Percentiles rank a stretch among this genome's conserved stretches.
phyloP scores from a whole-genome alignment of 164 flowering plant species.

The Echeveria elegans region DNA sequence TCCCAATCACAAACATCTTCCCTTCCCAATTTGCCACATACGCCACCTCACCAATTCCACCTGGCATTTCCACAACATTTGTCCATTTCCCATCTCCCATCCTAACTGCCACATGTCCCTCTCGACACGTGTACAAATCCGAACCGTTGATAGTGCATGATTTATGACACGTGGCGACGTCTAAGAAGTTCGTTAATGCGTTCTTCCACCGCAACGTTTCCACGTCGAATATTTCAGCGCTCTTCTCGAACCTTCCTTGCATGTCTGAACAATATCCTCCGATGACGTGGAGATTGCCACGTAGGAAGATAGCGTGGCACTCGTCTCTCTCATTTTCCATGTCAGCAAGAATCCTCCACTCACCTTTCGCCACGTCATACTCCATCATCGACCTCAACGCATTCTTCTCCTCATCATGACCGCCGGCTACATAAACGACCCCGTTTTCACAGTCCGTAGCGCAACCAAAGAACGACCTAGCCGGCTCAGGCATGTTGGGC shows the following conservation, averaged over 20 bases:
- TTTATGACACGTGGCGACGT: constrained; percentile 23
- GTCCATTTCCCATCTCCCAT: constrained; percentile 28
- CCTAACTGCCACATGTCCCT: constrained; percentile 18
- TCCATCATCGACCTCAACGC: constrained; percentile 49
- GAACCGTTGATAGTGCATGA: constrained; percentile 18
- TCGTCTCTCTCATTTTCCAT: constrained; percentile 68
- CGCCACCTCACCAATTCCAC: constrained; percentile 17
- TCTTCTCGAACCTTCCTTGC: constrained; percentile 51
- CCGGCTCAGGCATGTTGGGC: constrained; percentile 43
- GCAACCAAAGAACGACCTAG: constrained; percentile 48
- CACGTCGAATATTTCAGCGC: constrained; percentile 32
- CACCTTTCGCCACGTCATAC: constrained; percentile 47
- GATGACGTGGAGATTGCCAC: constrained; percentile 53
- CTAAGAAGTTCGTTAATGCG: constrained; percentile 19
- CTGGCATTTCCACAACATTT: constrained; percentile 27
- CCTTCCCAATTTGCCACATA: constrained; percentile 24
- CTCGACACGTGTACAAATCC: constrained; percentile 19
- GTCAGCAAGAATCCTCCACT: constrained; percentile 51
- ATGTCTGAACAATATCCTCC: constrained; percentile 51
- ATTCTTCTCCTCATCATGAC: constrained; percentile 59
- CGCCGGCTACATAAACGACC: constrained; percentile 60
- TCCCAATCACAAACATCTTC: constrained; percentile 40
- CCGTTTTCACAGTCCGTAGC: constrained; percentile 32
- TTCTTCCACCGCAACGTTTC: constrained; percentile 28
- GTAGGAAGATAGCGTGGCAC: constrained; percentile 37